Base-by-base conservation (phyloP, 805 yeast genomes). In the Isabelozyma heimii region DNA sequence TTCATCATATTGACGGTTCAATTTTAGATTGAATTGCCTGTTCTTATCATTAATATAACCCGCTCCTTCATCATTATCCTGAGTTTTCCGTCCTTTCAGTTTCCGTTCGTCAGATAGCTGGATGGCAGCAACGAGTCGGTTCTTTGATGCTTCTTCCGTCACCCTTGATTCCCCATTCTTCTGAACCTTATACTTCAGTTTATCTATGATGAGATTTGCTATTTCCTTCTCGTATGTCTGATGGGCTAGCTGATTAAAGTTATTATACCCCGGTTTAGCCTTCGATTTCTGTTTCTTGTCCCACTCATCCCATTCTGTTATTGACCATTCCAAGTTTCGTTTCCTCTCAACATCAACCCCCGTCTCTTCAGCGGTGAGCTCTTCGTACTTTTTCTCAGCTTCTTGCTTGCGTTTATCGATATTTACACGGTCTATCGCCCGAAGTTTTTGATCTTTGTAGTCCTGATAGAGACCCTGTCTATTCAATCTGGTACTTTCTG, bases 251-350 rank as follows among this genome's bases (percentile, higher is more conserved):
- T 80, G 77, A 37, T 75, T 63, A 53, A 72, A 77, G 56, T 84
- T 82, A 40, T 70, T 72, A 48, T 76, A 77, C 13, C 79, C 81
- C 1, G 74, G 60, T 16, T 62, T 62, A 9, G 55, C 55, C 5
- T 53, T 52, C 44, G 56, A 53, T 40, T 57, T 65, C 47, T 65
- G 59, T 46, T 72, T 75, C 27, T 58, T 66, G 20, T 82, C 79
- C 91, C 91, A 86, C 47, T 70, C 69, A 53, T 83, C 87, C 48
- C 82, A 75, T 46, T 87, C 88, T 46, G 82, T 87, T 5, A 85
- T 76, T 0, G 87, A 77, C 66, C 81, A 80, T 47, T 80, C 38
- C 43, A 43, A 48, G 47, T 75, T 79, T 46, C 74, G 69, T 47
- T 66, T 59, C 24, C 81, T 65, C 39, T 74, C 79, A 44, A 58